These are phyloP conservation scores for Dalechampia spathulata DNA, from an alignment of 441 rosid genomes.

Conservation along the genomic window DNA sequence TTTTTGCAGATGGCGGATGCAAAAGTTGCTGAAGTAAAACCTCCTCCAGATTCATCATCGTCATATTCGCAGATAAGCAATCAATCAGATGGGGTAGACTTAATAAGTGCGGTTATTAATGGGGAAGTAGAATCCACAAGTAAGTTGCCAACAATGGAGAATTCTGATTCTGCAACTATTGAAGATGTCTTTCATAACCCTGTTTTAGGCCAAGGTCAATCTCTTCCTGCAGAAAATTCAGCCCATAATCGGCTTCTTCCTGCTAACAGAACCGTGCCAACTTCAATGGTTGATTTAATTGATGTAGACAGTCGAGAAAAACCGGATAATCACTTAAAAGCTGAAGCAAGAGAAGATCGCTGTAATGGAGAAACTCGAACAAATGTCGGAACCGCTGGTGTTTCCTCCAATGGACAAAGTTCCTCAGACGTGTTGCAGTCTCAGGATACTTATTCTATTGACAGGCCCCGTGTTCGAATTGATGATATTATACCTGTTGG, in stretches of 20 bases:
- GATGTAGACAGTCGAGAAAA: conserved; percentile 19
- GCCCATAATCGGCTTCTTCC: conserved; percentile 11
- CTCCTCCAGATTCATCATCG: conserved; percentile 28
- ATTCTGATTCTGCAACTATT: conserved; percentile 19
- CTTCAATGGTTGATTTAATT: conserved; percentile 17
- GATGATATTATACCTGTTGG: conserved; percentile 27
- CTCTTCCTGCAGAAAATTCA: conserved; percentile 6
- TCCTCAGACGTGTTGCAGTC: not conserved
- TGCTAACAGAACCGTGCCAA: conserved; percentile 15
- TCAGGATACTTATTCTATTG: conserved; percentile 15
- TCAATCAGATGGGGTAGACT: conserved; percentile 23
- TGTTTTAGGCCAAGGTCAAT: conserved; percentile 13
- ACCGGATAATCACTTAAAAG: conserved; percentile 24
- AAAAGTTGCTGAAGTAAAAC: conserved; percentile 29
- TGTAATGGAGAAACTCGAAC: not conserved
- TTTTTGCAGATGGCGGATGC: conserved; percentile 51
- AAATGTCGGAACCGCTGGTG: not conserved
- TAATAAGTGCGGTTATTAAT: conserved; percentile 19
- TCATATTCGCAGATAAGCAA: conserved; percentile 19
- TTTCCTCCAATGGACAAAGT: conserved; percentile 8
- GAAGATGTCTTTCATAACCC: conserved; percentile 16
- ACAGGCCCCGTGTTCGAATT: conserved; percentile 18
- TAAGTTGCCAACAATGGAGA: conserved; percentile 21
- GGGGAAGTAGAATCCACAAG: conserved; percentile 24
- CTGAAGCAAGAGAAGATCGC: conserved; percentile 3